phyloP scores from a whole-genome alignment of 352 stramenopile species.

The Pythium utonaiense region DNA sequence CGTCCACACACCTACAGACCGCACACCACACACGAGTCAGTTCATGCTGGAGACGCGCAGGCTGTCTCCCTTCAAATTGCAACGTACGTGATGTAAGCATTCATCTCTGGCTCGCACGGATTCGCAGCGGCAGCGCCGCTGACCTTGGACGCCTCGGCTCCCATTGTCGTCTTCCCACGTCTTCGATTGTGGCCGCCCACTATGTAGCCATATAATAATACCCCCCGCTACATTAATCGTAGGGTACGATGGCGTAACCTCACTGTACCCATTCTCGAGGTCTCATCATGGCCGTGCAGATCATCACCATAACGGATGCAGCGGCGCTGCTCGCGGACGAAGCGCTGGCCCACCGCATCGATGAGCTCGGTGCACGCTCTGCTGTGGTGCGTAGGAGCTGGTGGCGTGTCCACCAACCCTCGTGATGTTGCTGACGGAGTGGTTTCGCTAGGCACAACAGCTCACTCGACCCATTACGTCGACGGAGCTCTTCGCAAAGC shows the following conservation, averaged over 20 bases:
- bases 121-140: slow-evolving; percentile 26
- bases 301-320: slow-evolving; percentile 13
- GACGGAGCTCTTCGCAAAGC: slow-evolving; percentile 31
- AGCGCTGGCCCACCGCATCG: slow-evolving; percentile 26
- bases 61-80: too few species aligned
- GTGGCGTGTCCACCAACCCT: too few species aligned
- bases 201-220: slow-evolving; percentile 1
- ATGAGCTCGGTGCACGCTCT: slow-evolving; percentile 44
- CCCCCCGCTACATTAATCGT: background rate
- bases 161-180: slow-evolving; percentile 31
- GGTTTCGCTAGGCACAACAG: slow-evolving; percentile 41
- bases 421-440: background rate
- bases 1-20: slow-evolving; percentile 28
- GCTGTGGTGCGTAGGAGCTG: slow-evolving; percentile 38
- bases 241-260: background rate
- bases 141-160: slow-evolving; percentile 57
- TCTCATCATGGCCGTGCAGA: background rate
- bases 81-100: slow-evolving; percentile 73
- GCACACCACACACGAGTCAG: background rate
- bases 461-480: slow-evolving; percentile 66
- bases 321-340: slow-evolving; percentile 23
- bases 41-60: too few species aligned
- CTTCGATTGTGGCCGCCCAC: background rate
- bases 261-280: background rate
- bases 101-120: slow-evolving; percentile 56